phyloP scores from a whole-genome alignment of 2,329 filamentous ascomycete genomes.

The Kalmusia sp. region DNA sequence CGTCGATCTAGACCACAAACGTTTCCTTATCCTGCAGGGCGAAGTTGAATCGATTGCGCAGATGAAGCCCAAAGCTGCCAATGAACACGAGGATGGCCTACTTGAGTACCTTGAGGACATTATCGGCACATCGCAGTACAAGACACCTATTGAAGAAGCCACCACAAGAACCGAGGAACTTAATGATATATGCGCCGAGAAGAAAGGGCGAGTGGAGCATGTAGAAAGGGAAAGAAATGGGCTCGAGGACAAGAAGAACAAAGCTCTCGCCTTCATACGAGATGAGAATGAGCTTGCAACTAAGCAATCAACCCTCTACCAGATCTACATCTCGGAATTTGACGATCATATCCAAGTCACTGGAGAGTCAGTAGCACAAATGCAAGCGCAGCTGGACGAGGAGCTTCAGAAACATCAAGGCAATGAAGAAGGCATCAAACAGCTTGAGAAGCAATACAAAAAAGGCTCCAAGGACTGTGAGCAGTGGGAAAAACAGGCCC shows the following conservation, averaged over 20 bases:
- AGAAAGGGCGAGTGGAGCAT: constrained; percentile 93
- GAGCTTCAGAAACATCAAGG: constrained; percentile 93
- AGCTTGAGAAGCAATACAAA: constrained; percentile 84
- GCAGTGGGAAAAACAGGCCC: constrained; percentile 79
- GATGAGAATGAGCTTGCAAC: constrained; percentile 92
- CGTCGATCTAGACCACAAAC: constrained; percentile 96
- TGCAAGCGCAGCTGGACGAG: constrained; percentile 83
- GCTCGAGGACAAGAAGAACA: constrained; percentile 96
- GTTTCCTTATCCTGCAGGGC: constrained; percentile 95
- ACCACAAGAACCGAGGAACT: constrained; percentile 87
- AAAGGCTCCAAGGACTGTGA: constrained; percentile 85
- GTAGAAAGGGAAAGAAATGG: constrained; percentile 96
- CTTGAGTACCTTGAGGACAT: constrained; percentile 98
- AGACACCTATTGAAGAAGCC: constrained; percentile 93
- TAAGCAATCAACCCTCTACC: constrained; percentile 92
- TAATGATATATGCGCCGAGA: constrained; percentile 94
- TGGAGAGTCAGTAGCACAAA: constrained; percentile 86
- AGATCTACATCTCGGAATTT: constrained; percentile 88
- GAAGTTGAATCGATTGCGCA: constrained; percentile 99
- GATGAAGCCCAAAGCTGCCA: constrained; percentile 96
- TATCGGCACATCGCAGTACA: constrained; percentile 98
- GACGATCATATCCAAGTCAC: constrained; percentile 88
- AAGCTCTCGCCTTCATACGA: constrained; percentile 84
- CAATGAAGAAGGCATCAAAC: constrained; percentile 87
- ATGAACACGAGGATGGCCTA: constrained; percentile 94